A percentile compares a stretch with the other conserved stretches of the same genome.
Evolutionary conservation across 768 basidiomycete species (phyloP).

Genomic region (Mycena rebaudengoi): DNA sequence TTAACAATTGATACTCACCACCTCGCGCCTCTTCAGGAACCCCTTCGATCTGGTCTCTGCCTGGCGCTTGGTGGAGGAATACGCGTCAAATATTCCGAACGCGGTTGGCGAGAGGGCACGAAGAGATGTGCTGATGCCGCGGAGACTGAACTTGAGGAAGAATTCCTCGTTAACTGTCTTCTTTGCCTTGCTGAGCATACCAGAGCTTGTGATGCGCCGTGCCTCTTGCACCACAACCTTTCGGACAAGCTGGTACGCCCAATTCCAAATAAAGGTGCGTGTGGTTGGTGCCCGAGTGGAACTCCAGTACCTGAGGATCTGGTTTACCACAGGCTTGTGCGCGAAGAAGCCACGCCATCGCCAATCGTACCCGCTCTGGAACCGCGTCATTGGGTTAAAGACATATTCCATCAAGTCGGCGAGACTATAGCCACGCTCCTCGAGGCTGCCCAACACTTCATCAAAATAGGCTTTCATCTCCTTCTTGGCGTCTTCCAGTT

Average conservation of each 20-base stretch:
- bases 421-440: not conserved
- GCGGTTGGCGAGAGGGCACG: not conserved
- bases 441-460: not conserved
- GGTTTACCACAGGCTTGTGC: not conserved
- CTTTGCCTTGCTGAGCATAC: not conserved
- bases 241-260: not conserved
- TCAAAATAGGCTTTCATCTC: not conserved
- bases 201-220: not conserved
- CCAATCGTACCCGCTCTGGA: not conserved
- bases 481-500: not conserved
- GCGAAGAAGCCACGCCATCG: constrained; percentile 3
- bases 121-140: not conserved
- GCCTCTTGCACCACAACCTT: not conserved
- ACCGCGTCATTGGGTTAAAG: not conserved
- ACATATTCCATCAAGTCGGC: not conserved
- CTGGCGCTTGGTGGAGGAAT: not conserved
- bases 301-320: constrained; percentile 11
- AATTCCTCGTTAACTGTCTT: constrained; percentile 10
- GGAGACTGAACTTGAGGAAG: constrained; percentile 8
- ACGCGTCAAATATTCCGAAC: not conserved
- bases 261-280: not conserved
- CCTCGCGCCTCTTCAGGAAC: not conserved
- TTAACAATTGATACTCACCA: not conserved
- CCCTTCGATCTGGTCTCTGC: not conserved
- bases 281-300: not conserved